phyloP scores from a whole-genome alignment of 257 asterid species.

The Nyctanthes arbortristis region DNA sequence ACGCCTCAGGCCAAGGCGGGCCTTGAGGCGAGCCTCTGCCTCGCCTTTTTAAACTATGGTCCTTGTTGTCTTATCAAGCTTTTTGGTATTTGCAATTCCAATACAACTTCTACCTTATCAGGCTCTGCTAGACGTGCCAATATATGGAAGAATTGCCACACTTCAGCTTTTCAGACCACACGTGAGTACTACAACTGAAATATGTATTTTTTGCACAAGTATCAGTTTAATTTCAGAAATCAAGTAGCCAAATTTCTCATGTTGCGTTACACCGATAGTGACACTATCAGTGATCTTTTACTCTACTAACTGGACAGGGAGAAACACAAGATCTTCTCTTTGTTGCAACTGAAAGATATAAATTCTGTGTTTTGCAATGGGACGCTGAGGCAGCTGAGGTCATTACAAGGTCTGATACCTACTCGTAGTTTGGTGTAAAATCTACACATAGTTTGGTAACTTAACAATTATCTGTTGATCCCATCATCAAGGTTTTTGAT shows the following conservation, averaged over 20 bases:
- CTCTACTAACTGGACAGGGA: slow-evolving; percentile 54
- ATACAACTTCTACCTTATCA: slow-evolving; percentile 37
- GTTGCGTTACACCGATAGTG: not conserved
- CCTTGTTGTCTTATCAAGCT: slow-evolving; percentile 6
- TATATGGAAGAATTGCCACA: slow-evolving; percentile 98
- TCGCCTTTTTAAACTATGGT: no score
- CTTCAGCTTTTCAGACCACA: slow-evolving; percentile 98
- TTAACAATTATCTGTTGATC: not conserved
- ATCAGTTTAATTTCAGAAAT: slow-evolving; percentile 1
- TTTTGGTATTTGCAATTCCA: slow-evolving; percentile 1
- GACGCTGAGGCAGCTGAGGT: slow-evolving; percentile 76
- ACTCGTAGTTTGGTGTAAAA: no score
- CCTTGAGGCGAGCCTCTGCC: no score
- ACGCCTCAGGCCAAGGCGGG: no score
- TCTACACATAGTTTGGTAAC: not conserved
- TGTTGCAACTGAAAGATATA: slow-evolving; percentile 87
- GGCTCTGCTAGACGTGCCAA: slow-evolving; percentile 98
- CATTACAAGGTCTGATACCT: slow-evolving; percentile 63
- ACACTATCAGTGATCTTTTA: slow-evolving; percentile 6
- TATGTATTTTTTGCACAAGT: slow-evolving; percentile 16
- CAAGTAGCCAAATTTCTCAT: slow-evolving; percentile 4
- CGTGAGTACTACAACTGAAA: slow-evolving; percentile 49
- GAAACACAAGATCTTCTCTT: slow-evolving; percentile 91
- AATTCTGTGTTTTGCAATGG: slow-evolving; percentile 92
- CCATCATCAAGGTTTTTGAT: not conserved